Base-by-base conservation (phyloP, 495 filamentous ascomycete species). In the Xylona heveae region DNA sequence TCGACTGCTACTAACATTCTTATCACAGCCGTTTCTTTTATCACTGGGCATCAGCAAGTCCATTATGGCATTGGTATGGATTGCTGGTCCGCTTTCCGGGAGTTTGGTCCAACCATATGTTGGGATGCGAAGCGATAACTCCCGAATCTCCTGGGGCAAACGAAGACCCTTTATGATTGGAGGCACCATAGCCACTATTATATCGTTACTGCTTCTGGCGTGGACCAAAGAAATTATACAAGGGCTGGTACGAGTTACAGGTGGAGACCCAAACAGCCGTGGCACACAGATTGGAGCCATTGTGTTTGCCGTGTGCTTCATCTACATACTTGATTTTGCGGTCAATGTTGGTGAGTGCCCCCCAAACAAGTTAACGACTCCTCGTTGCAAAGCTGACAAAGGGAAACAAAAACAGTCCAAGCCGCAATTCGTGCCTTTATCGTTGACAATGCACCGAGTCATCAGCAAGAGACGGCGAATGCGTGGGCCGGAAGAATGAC, bases 31-130 rank as follows among this genome's bases (percentile, higher is more conserved):
- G 18, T 75, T 60, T 35, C 57, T 76, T 1, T 53, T 74, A 10
- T 84, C 79, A 5, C 66, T 94, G 12, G 83, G 83, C 5, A 61
- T 94, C 53, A 88, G 74, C 62, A 94, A 94, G 51, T 74, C 83
- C 21, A 54, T 91, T n/a, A 74, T 92, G 53, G 83, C 83, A 10
- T 61, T 91, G 35, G 83, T 92, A 16, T 94, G 83, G 83, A 83
- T 94, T 38, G 83, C 83, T 6, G 81, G 83, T 3, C 83, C 83
- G 3, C 57, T 94, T 16, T 80, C 80, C 2, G 83, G 83, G 8
- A 69, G 68, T 2, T 55, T 94, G 22, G 83, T 94, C 13, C 83
- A 94, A 54, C 83, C 83, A n/a, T 90, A 90, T 45, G 68, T 94
- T 16, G 83, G 83, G 32, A 83, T 92, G 45, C 64, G 77, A 42